Percentiles rank a stretch among this genome's conserved stretches.
These are phyloP conservation scores for Cymodocea nodosa DNA, from an alignment of 116 monocot species.

Conservation along the genomic window DNA sequence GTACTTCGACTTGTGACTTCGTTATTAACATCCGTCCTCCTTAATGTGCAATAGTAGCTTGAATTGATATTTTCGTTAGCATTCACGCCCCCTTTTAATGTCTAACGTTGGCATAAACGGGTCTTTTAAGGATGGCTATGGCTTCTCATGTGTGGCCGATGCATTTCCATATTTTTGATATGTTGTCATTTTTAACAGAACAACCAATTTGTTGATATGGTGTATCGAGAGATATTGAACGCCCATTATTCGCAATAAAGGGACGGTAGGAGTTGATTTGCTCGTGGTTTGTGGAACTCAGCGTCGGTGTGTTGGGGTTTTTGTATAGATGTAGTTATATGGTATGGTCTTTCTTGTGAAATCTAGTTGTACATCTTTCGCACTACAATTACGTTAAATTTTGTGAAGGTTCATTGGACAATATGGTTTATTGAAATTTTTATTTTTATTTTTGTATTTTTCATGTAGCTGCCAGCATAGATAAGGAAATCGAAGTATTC, in stretches of 20 bases:
- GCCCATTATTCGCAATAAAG: slow-evolving; percentile 14
- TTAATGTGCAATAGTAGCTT: too few species aligned
- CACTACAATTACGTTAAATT: background rate
- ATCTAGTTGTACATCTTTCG: slow-evolving; percentile 4
- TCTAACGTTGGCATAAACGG: too few species aligned
- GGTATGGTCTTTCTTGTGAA: background rate
- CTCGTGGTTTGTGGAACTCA: background rate
- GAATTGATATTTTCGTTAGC: background rate
- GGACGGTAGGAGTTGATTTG: background rate
- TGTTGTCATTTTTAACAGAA: slow-evolving; percentile 17
- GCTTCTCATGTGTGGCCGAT: background rate
- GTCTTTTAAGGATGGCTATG: too few species aligned
- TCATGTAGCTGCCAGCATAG: too few species aligned
- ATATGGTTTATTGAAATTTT: background rate
- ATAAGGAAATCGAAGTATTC: too few species aligned
- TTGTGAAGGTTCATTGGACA: background rate
- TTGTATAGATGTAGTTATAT: background rate
- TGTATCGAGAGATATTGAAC: slow-evolving; percentile 48
- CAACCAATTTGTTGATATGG: slow-evolving; percentile 58
- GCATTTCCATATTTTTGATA: background rate
- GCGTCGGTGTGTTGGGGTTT: background rate
- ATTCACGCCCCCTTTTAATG: too few species aligned
- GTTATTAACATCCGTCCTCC: too few species aligned
- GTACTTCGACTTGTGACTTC: slow-evolving; percentile 25
- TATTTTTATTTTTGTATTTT: background rate